These are phyloP conservation scores for Atalantia buxifolia DNA, from an alignment of 345 rosid species.

Conservation along the genomic window DNA sequence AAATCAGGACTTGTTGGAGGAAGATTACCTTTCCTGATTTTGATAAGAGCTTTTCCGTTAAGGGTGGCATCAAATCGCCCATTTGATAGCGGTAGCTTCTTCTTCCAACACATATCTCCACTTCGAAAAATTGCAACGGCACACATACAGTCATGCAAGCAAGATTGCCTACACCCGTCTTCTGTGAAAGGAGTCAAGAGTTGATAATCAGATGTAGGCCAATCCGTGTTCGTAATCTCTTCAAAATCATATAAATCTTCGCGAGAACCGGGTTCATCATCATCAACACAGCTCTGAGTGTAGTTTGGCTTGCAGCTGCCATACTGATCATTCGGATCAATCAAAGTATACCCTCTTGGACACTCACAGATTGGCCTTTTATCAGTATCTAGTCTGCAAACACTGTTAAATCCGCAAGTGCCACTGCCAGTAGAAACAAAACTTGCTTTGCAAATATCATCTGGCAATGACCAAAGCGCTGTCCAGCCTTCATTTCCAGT, in stretches of 20 bases:
- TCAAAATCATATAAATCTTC: constrained; percentile 14
- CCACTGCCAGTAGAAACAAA: background rate
- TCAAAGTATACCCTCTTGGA: constrained; percentile 4
- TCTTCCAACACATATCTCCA: constrained; percentile 30
- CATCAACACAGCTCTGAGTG: constrained; percentile 4
- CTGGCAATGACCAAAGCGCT: constrained; percentile 7
- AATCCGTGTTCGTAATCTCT: constrained; percentile 11
- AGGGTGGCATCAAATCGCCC: constrained; percentile 12
- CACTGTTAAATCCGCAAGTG: constrained; percentile 17
- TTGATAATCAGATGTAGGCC: constrained; percentile 33
- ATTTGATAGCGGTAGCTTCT: constrained; percentile 37
- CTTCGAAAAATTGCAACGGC: constrained; percentile 24
- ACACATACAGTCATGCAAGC: constrained; percentile 37
- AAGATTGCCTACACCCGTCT: constrained; percentile 23
- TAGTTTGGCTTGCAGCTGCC: constrained; percentile 17
- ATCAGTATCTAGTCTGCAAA: background rate
- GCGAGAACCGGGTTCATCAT: background rate
- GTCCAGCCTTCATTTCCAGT: constrained; percentile 12
- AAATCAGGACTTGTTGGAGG: background rate
- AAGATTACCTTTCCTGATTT: constrained; percentile 14
- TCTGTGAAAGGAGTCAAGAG: constrained; percentile 14
- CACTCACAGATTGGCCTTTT: constrained; percentile 13
- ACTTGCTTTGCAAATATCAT: constrained; percentile 6
- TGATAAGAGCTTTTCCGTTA: constrained; percentile 23
- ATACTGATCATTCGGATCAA: constrained; percentile 2